A percentile compares a stretch with the other conserved stretches of the same genome.
phyloP scores from a whole-genome alignment of 805 yeast genomes.

The Candida pini region DNA sequence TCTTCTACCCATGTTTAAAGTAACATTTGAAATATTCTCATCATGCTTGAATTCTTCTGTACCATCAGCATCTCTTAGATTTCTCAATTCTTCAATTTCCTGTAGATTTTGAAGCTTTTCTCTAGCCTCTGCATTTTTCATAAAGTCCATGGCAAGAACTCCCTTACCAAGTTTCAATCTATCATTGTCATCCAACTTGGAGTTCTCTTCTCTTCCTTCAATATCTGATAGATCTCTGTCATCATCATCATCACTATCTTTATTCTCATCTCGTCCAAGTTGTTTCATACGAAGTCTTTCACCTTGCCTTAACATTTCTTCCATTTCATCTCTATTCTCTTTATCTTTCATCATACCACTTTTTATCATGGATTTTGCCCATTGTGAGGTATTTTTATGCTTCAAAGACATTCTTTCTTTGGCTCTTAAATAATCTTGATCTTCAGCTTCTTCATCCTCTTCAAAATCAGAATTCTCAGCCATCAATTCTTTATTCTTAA shows the following conservation, averaged over 20 bases:
- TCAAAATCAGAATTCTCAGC: slow-evolving; percentile 47
- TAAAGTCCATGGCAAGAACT: slow-evolving; percentile 89
- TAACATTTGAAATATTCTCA: slow-evolving; percentile 35
- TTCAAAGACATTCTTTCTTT: slow-evolving; percentile 87
- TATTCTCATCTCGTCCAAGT: slow-evolving; percentile 54
- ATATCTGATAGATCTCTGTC: slow-evolving; percentile 44
- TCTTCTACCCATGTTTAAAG: slow-evolving; percentile 72
- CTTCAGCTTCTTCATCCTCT: slow-evolving; percentile 47
- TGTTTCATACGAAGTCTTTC: slow-evolving; percentile 71
- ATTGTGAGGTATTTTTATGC: slow-evolving; percentile 80
- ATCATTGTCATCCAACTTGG: slow-evolving; percentile 30
- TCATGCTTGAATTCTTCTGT: slow-evolving; percentile 35
- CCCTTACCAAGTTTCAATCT: slow-evolving; percentile 70
- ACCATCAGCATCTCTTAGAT: slow-evolving; percentile 34
- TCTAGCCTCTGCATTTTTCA: slow-evolving; percentile 82
- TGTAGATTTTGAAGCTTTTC: slow-evolving; percentile 53
- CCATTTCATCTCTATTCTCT: slow-evolving; percentile 79
- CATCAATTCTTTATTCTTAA: slow-evolving; percentile 63
- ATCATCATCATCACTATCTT: slow-evolving; percentile 31
- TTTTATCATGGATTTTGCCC: slow-evolving; percentile 88
- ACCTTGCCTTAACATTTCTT: slow-evolving; percentile 88
- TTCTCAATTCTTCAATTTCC: slow-evolving; percentile 45
- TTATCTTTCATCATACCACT: slow-evolving; percentile 89
- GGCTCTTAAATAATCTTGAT: slow-evolving; percentile 72
- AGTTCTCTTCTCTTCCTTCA: slow-evolving; percentile 38